Evolutionary conservation across 1,139 yeast genomes (phyloP).

Genomic region (Geotrichum histeridarum): DNA sequence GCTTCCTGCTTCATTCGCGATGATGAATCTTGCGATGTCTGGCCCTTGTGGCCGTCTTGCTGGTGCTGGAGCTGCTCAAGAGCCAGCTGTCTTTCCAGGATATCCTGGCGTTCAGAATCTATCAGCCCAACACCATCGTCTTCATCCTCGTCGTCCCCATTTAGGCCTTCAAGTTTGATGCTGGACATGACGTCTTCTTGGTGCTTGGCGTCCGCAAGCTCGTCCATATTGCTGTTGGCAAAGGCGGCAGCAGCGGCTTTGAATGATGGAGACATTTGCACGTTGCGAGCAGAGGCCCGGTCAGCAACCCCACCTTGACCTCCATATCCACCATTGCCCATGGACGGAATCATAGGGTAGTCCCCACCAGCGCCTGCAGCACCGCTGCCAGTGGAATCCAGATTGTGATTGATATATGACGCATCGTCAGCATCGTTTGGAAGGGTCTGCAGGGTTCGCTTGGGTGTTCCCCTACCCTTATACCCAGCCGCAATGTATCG

Average conservation of each 20-base stretch:
- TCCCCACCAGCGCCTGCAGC: neutral
- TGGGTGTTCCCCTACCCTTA: constrained; percentile 34
- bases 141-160: constrained; percentile 17
- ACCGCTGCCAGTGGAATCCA: constrained; percentile 10
- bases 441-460: constrained; percentile 16
- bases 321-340: constrained; percentile 12
- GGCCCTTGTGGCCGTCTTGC: neutral
- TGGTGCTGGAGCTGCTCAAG: constrained; percentile 6
- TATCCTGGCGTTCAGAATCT: constrained; percentile 7
- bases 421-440: constrained; percentile 18
- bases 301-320: constrained; percentile 6
- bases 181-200: constrained; percentile 21
- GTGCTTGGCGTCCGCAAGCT: constrained; percentile 16
- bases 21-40: neutral
- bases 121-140: constrained; percentile 9
- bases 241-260: constrained; percentile 21
- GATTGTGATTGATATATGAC: constrained; percentile 15
- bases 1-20: neutral
- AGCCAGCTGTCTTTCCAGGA: constrained; percentile 6
- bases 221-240: constrained; percentile 20
- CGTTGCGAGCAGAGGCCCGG: constrained; percentile 9
- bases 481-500: constrained; percentile 43
- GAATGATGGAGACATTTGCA: constrained; percentile 19
- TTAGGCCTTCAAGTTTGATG: constrained; percentile 17
- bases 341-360: constrained; percentile 10